Percentiles rank a stretch among this genome's conserved stretches.
These are phyloP conservation scores for Septoria linicola DNA, from an alignment of 2,329 filamentous ascomycete species.

Conservation along the genomic window DNA sequence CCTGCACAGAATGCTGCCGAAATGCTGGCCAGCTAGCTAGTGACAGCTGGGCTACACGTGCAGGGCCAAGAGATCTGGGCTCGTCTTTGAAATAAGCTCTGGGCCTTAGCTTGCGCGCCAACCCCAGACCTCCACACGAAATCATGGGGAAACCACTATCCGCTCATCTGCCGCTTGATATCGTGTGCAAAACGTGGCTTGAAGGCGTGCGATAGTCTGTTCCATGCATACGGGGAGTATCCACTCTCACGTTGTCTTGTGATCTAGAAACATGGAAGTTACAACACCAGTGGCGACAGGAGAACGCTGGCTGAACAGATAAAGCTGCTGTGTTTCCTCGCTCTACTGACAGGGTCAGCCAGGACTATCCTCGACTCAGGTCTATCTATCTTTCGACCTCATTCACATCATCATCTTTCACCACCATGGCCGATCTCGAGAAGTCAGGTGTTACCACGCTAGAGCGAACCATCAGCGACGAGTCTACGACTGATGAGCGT, in stretches of 20 bases:
- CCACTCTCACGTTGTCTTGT: neutral
- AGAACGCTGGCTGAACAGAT: neutral
- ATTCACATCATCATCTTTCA: neutral
- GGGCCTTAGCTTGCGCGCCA: neutral
- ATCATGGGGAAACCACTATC: neutral
- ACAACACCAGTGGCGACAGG: neutral
- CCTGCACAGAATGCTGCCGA: neutral
- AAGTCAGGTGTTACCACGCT: conserved; percentile 26
- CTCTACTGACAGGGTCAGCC: neutral
- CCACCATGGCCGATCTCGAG: conserved; percentile 27
- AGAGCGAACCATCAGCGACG: conserved; percentile 32
- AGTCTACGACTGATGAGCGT: conserved; percentile 28
- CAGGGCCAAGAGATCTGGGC: conserved; percentile 1
- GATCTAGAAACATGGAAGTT: neutral
- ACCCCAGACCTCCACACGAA: neutral
- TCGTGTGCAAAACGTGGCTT: neutral
- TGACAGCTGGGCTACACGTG: neutral
- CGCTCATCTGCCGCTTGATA: neutral
- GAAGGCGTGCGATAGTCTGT: neutral
- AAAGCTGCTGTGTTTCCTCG: conserved; percentile 1
- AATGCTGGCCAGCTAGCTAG: neutral
- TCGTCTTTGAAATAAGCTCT: neutral
- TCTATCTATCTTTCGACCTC: neutral
- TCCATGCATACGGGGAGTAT: neutral
- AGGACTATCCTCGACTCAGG: neutral